Percentiles rank a stretch among this genome's conserved stretches.
Conservation (phyloP, 2,329 filamentous ascomycete genomes). For the Bipolaris oryzae region DNA sequence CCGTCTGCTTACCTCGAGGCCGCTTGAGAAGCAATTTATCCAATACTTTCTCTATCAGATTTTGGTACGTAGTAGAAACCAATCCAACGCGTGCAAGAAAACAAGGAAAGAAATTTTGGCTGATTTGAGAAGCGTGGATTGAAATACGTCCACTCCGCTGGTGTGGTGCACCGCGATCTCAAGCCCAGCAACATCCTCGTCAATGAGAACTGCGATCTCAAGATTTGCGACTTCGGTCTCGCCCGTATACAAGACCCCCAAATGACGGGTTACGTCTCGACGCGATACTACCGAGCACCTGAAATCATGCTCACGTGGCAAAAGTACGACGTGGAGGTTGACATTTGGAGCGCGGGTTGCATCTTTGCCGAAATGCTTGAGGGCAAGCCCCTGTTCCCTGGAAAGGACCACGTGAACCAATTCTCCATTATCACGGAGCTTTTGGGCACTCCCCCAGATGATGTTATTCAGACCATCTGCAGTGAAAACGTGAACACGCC, state of each 20-base stretch:
- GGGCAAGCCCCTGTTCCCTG: constrained; percentile 96
- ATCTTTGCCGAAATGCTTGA: constrained; percentile 99
- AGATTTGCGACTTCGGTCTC: constrained; percentile 98
- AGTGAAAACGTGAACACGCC: constrained; percentile 79
- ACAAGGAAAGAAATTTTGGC: constrained; percentile 60
- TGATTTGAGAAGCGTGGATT: constrained; percentile 74
- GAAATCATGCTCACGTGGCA: constrained; percentile 99
- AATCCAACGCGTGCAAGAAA: constrained; percentile 55
- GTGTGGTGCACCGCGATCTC: constrained; percentile 94
- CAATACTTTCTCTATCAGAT: constrained; percentile 99
- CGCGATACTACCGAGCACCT: constrained; percentile 95
- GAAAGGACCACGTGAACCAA: constrained; percentile 99
- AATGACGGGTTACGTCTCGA: constrained; percentile 99
- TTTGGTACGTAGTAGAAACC: constrained; percentile 66
- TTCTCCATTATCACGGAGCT: constrained; percentile 99
- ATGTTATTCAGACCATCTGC: constrained; percentile 98
- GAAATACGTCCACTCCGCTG: constrained; percentile 98
- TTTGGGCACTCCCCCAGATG: constrained; percentile 92
- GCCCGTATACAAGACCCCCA: constrained; percentile 98
- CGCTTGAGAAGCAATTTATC: constrained; percentile 98
- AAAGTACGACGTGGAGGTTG: constrained; percentile 98
- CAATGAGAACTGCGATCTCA: constrained; percentile 99
- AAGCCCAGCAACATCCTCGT: constrained; percentile 99
- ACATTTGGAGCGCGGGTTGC: constrained; percentile 98
- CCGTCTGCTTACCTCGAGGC: constrained; percentile 89